A percentile compares a stretch with the other conserved stretches of the same genome.
Conservation (phyloP, 2,329 filamentous ascomycete genomes). For the Alternaria metachromatica region DNA sequence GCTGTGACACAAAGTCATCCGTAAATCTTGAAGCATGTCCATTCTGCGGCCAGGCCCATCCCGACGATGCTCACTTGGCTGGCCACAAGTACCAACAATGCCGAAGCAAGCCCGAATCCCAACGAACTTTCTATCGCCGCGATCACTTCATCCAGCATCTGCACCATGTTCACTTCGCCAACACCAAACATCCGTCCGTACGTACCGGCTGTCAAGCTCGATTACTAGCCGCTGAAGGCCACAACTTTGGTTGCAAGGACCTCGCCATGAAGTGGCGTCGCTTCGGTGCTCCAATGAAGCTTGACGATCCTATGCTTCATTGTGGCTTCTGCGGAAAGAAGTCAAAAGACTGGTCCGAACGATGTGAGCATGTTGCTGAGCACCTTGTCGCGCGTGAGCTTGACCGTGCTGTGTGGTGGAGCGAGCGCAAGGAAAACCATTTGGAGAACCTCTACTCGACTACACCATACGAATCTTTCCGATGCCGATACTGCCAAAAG, state of each 20-base stretch:
- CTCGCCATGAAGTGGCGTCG: slow-evolving; percentile 44
- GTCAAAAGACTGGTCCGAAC: slow-evolving; percentile 40
- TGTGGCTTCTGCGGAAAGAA: slow-evolving; percentile 45
- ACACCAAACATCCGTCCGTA: slow-evolving; percentile 42
- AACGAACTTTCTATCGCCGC: slow-evolving; percentile 46
- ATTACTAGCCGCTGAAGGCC: slow-evolving; percentile 34
- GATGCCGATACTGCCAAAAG: slow-evolving; percentile 44
- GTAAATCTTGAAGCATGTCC: slow-evolving; percentile 35
- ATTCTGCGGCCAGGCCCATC: slow-evolving; percentile 40
- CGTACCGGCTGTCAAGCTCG: slow-evolving; percentile 43
- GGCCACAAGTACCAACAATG: slow-evolving; percentile 47
- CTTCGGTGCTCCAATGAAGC: slow-evolving; percentile 45
- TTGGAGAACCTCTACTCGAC: slow-evolving; percentile 41
- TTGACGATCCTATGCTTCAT: slow-evolving; percentile 45
- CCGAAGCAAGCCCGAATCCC: slow-evolving; percentile 41
- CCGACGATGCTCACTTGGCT: slow-evolving; percentile 45
- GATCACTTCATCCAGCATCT: slow-evolving; percentile 47
- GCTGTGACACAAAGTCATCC: slow-evolving; percentile 37
- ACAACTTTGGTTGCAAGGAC: slow-evolving; percentile 46
- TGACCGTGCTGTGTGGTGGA: slow-evolving; percentile 43
- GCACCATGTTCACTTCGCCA: slow-evolving; percentile 45
- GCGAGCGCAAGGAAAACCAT: slow-evolving; percentile 40
- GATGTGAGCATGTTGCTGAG: slow-evolving; percentile 43
- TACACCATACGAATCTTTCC: slow-evolving; percentile 38
- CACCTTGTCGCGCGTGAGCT: slow-evolving; percentile 40